Conservation (phyloP, 192 early-diverging fungal genomes). For the Coemansia sp. region DNA sequence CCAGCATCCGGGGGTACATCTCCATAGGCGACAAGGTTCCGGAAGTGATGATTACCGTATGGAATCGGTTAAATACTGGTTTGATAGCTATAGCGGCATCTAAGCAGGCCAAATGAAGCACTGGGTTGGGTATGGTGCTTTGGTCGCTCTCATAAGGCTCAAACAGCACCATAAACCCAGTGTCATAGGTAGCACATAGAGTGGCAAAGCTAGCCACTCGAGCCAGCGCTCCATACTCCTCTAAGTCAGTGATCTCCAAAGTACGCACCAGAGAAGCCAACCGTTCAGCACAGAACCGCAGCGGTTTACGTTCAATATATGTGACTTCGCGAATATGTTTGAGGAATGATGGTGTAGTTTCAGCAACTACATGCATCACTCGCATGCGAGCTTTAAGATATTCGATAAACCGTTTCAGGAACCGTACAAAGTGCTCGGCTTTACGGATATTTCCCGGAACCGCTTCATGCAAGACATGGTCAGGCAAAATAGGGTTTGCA, state of each 20-base stretch:
- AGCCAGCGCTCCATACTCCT: slow-evolving; percentile 76
- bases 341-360: slow-evolving; percentile 90
- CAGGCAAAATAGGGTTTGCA: slow-evolving; percentile 92
- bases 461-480: slow-evolving; percentile 88
- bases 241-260: slow-evolving; percentile 89
- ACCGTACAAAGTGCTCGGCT: slow-evolving; percentile 98
- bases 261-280: slow-evolving; percentile 87
- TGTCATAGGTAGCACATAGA: slow-evolving; percentile 91
- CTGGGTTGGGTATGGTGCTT: slow-evolving; percentile 90
- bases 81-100: slow-evolving; percentile 95
- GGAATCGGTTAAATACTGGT: slow-evolving; percentile 95
- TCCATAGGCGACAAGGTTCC: slow-evolving; percentile 99
- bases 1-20: slow-evolving; percentile 93
- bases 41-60: slow-evolving; percentile 95
- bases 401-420: slow-evolving; percentile 93
- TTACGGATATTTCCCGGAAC: slow-evolving; percentile 96
- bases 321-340: slow-evolving; percentile 94
- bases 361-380: slow-evolving; percentile 96
- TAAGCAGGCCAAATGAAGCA: slow-evolving; percentile 89
- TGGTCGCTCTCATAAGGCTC: slow-evolving; percentile 96
- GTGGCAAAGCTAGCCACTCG: slow-evolving; percentile 93
- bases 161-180: slow-evolving; percentile 91
- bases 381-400: slow-evolving; percentile 97
- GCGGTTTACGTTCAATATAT: slow-evolving; percentile 88
- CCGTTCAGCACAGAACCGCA: slow-evolving; percentile 93